Conservation (phyloP, 495 filamentous ascomycete genomes). For the Umbilicaria muhlenbergii region DNA sequence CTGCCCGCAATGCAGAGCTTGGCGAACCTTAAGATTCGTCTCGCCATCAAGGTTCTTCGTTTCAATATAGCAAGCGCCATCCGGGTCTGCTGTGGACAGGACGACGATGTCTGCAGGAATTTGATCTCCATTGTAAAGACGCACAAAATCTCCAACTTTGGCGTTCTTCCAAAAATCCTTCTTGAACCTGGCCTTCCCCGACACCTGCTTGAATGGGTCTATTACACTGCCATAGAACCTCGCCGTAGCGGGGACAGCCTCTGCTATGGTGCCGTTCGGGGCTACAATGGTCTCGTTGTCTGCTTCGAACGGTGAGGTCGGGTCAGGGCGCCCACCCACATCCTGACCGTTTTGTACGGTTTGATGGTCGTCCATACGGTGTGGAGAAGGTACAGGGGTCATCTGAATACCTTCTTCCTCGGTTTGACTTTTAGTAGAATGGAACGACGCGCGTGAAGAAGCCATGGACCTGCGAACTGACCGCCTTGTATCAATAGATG, state of each 20-base stretch:
- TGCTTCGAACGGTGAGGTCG: conserved; percentile 14
- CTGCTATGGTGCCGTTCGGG: conserved; percentile 10
- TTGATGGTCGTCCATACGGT: conserved; percentile 13
- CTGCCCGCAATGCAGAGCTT: conserved; percentile 74
- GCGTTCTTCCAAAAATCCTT: conserved; percentile 91
- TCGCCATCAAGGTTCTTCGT: conserved; percentile 98
- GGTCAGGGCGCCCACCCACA: conserved; percentile 19
- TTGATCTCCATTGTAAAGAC: conserved; percentile 90
- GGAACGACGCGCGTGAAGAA: conserved; percentile 43
- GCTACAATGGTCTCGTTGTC: conserved; percentile 20
- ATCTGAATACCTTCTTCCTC: conserved; percentile 59
- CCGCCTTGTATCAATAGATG: conserved; percentile 47
- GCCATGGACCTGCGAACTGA: conserved; percentile 44
- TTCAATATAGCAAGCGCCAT: conserved; percentile 94
- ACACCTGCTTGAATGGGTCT: conserved; percentile 38
- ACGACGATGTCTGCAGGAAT: conserved; percentile 92
- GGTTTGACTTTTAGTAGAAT: conserved; percentile 23
- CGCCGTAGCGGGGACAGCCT: conserved; percentile 17
- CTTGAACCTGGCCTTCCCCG: conserved; percentile 65
- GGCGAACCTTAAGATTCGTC: conserved; percentile 92
- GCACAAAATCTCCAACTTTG: conserved; percentile 91
- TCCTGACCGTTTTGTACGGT: conserved; percentile 9
- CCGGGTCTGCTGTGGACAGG: conserved; percentile 85
- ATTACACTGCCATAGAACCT: conserved; percentile 50
- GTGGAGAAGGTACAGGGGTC: conserved; percentile 82